phyloP scores from a whole-genome alignment of 768 basidiomycete genomes.

The Lepiota brunneoincarnata region DNA sequence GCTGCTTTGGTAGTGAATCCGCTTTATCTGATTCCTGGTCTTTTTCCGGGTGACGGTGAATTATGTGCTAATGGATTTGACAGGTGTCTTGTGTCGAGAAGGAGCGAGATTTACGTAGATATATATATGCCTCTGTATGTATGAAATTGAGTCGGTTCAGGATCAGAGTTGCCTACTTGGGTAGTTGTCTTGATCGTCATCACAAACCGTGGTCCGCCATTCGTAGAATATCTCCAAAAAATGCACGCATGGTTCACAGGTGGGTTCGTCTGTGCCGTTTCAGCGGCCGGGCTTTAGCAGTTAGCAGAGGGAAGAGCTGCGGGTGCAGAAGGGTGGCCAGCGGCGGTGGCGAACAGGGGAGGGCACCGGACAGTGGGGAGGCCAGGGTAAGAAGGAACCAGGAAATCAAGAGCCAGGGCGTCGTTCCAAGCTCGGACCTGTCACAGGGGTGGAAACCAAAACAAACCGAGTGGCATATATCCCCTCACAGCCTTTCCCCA shows the following conservation, averaged over 20 bases:
- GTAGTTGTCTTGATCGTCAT: background rate
- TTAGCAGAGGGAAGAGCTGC: too few relatives aligned
- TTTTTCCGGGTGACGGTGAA: background rate
- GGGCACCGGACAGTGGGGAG: background rate
- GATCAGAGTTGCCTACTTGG: background rate
- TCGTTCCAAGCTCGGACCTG: conserved; percentile 11
- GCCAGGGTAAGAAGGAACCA: background rate
- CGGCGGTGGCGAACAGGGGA: background rate
- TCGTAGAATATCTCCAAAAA: background rate
- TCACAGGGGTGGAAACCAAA: conserved; percentile 13
- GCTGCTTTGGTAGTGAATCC: conserved; percentile 44
- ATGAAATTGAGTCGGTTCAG: background rate
- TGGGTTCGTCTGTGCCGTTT: too few relatives aligned
- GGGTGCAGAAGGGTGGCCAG: background rate
- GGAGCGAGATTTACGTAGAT: background rate
- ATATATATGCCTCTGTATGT: background rate
- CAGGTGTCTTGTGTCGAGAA: background rate
- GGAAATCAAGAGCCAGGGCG: conserved; percentile 2
- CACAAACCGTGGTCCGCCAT: background rate
- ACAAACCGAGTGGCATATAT: conserved; percentile 10
- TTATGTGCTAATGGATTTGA: conserved; percentile 6
- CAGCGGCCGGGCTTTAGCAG: too few relatives aligned
- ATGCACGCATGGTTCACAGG: too few relatives aligned
- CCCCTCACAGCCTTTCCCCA: conserved; percentile 6
- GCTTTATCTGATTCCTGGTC: conserved; percentile 33